These are phyloP conservation scores for Leptomonas seymouri DNA, from an alignment of 208 protist species.

Conservation along the genomic window DNA sequence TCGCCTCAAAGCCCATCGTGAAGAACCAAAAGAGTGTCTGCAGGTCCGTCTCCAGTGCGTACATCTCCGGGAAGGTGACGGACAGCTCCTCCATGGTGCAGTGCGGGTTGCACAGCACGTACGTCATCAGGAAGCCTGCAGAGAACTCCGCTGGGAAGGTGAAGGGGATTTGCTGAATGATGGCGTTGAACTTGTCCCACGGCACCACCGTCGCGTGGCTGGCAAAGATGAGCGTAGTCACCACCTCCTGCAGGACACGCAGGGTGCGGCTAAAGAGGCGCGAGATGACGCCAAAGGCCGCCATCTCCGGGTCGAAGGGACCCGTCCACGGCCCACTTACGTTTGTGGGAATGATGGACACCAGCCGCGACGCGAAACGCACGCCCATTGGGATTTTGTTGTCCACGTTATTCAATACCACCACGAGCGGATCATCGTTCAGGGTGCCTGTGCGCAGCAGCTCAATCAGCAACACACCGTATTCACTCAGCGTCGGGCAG, in stretches of 20 bases:
- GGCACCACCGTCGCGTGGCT: slow-evolving; percentile 50
- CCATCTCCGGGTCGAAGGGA: slow-evolving; percentile 83
- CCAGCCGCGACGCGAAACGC: slow-evolving; percentile 72
- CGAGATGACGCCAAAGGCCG: slow-evolving; percentile 77
- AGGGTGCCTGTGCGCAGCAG: slow-evolving; percentile 72
- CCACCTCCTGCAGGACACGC: slow-evolving; percentile 75
- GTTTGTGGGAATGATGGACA: slow-evolving; percentile 88
- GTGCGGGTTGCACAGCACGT: slow-evolving; percentile 65
- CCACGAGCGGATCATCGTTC: slow-evolving; percentile 46
- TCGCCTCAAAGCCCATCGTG: slow-evolving; percentile 59
- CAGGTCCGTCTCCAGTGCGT: slow-evolving; percentile 62
- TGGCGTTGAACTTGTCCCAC: slow-evolving; percentile 49
- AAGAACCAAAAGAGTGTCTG: slow-evolving; percentile 86
- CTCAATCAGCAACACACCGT: slow-evolving; percentile 87
- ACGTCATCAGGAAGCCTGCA: slow-evolving; percentile 77
- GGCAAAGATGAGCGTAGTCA: slow-evolving; percentile 63
- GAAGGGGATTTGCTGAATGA: slow-evolving; percentile 70
- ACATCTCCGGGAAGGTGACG: slow-evolving; percentile 63
- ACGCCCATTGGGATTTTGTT: slow-evolving; percentile 34
- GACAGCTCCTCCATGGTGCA: slow-evolving; percentile 59
- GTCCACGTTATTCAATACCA: slow-evolving; percentile 32
- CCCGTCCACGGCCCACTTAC: slow-evolving; percentile 63
- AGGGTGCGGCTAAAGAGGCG: slow-evolving; percentile 71
- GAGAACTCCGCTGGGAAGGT: slow-evolving; percentile 72
- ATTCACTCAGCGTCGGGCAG: slow-evolving; percentile 80